A percentile compares a stretch with the other conserved stretches of the same genome.
Evolutionary conservation across 768 basidiomycete species (phyloP).

Genomic region (Plicaturopsis crispa): DNA sequence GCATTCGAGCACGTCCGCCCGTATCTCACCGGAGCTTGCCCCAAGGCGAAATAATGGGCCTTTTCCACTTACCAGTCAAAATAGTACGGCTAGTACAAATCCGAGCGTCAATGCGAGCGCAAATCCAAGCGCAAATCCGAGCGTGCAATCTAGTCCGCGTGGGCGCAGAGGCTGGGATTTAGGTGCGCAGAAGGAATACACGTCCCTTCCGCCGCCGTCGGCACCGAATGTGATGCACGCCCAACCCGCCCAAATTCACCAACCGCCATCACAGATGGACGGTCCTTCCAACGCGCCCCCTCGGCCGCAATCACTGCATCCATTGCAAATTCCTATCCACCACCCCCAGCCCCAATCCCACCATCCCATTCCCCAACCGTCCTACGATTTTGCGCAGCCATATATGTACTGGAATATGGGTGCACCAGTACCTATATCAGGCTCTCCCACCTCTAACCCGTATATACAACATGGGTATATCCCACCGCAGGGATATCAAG

Average conservation of each 20-base stretch:
- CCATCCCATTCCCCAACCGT: constrained; percentile 18
- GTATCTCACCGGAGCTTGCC: no score
- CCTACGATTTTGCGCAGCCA: constrained; percentile 26
- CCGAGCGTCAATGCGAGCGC: constrained; percentile 24
- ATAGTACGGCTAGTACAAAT: no score
- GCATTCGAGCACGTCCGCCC: no score
- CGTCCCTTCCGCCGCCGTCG: no score
- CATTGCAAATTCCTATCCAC: constrained; percentile 11
- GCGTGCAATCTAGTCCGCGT: constrained; percentile 43
- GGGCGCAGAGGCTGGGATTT: constrained; percentile 32
- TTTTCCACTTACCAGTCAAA: no score
- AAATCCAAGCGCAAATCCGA: constrained; percentile 37
- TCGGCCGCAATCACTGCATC: constrained; percentile 8
- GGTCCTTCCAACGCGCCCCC: constrained; percentile 4
- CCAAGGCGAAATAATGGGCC: no score
- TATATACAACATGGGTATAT: constrained; percentile 17
- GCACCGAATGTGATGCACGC: no score
- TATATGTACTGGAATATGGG: constrained; percentile 31
- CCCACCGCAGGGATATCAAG: constrained; percentile 7
- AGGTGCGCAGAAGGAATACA: constrained; percentile 27
- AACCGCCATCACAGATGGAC: neutral
- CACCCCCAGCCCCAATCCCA: constrained; percentile 15
- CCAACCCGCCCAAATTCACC: constrained; percentile 2
- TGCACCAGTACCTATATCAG: constrained; percentile 8
- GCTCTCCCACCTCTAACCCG: constrained; percentile 16